phyloP scores from a whole-genome alignment of 202 grass and related monocot species.

The Bolboschoenoplectus hybrid region DNA sequence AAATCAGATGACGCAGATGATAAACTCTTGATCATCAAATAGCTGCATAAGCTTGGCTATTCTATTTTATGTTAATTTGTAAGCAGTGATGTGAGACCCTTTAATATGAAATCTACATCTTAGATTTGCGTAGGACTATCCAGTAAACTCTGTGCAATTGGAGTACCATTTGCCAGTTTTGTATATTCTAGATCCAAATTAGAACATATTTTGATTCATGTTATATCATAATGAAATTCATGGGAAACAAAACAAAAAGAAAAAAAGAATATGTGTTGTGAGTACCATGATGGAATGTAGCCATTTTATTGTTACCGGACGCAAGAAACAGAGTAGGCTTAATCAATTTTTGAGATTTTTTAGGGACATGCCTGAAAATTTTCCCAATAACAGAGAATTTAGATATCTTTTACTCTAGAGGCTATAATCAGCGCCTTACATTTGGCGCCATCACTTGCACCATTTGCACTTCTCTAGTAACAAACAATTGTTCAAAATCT shows the following conservation, averaged over 20 bases:
- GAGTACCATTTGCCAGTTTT: too few species aligned
- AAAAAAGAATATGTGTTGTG: too few species aligned
- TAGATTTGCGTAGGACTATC: background rate
- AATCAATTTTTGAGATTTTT: background rate
- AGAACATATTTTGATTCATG: too few species aligned
- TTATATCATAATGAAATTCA: too few species aligned
- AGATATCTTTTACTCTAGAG: background rate
- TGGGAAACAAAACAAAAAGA: too few species aligned
- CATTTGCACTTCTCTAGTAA: background rate
- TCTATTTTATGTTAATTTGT: background rate
- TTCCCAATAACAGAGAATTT: background rate
- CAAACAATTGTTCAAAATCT: background rate
- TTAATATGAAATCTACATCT: background rate
- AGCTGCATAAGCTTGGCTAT: background rate
- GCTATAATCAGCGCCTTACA: background rate
- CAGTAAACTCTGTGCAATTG: background rate
- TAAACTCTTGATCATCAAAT: background rate
- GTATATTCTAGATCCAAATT: too few species aligned
- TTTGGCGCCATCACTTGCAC: background rate
- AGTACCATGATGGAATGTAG: too few species aligned
- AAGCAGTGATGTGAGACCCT: background rate
- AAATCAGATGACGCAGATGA: constrained; percentile 52
- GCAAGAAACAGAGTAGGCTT: background rate
- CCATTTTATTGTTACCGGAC: too few species aligned
- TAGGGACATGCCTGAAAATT: background rate